A percentile compares a stretch with the other conserved stretches of the same genome.
phyloP scores from a whole-genome alignment of 2,329 filamentous ascomycete genomes.

The Diplodia seriata region DNA sequence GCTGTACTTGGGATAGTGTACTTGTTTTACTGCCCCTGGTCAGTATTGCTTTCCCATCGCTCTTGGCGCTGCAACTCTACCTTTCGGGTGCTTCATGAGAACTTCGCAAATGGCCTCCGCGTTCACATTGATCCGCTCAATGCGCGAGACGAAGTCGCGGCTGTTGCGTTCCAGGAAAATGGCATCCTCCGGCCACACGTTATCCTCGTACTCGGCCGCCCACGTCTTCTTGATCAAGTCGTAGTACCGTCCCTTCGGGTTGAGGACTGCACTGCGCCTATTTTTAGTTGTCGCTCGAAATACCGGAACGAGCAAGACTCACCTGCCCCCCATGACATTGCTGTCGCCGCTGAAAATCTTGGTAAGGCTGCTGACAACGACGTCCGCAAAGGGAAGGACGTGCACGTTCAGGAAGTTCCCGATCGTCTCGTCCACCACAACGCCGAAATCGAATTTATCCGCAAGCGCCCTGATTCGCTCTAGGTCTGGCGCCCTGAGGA shows the following conservation, averaged over 20 bases:
- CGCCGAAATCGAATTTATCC: slow-evolving; percentile 82
- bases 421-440: slow-evolving; percentile 95
- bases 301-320: slow-evolving; percentile 30
- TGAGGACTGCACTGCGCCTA: slow-evolving; percentile 61
- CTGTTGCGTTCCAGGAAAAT: slow-evolving; percentile 97
- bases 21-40: slow-evolving; percentile 65
- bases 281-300: slow-evolving; percentile 28
- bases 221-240: slow-evolving; percentile 70
- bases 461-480: slow-evolving; percentile 79
- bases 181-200: slow-evolving; percentile 91
- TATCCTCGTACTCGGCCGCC: slow-evolving; percentile 76
- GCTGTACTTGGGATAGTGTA: slow-evolving; percentile 88
- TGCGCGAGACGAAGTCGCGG: slow-evolving; percentile 83
- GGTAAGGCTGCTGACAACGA: slow-evolving; percentile 92
- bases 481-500: slow-evolving; percentile 85
- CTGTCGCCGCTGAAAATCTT: slow-evolving; percentile 98
- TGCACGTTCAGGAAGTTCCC: slow-evolving; percentile 97
- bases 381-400: slow-evolving; percentile 84
- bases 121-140: slow-evolving; percentile 83
- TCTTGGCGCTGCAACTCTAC: slow-evolving; percentile 43
- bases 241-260: slow-evolving; percentile 75
- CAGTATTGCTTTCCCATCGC: slow-evolving; percentile 30
- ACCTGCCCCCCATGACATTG: slow-evolving; percentile 95
- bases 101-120: slow-evolving; percentile 82
- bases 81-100: slow-evolving; percentile 63